Conservation (phyloP, 805 yeast species). For the Maudiozyma pseudohumilis region DNA sequence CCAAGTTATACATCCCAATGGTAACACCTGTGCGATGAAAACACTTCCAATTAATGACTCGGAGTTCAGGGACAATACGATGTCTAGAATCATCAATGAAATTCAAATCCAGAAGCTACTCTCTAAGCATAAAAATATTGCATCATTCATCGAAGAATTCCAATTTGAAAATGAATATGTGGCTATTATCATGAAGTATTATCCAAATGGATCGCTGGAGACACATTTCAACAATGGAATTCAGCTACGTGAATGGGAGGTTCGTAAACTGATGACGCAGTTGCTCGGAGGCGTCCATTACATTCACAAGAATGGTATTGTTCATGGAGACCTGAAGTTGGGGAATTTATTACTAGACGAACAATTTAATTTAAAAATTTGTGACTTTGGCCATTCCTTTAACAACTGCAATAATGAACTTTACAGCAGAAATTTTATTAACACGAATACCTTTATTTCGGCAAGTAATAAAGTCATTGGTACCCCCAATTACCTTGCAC, state of each 20-base stretch:
- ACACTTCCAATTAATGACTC: conserved; percentile 2
- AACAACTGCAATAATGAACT: conserved; percentile 57
- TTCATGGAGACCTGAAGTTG: conserved; percentile 11
- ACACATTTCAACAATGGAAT: neutral
- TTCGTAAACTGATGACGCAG: conserved; percentile 63
- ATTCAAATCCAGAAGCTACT: conserved; percentile 4
- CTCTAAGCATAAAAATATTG: neutral
- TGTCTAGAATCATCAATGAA: conserved; percentile 1
- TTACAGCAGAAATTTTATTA: conserved; percentile 45
- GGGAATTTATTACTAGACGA: conserved; percentile 57
- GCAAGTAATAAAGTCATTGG: conserved; percentile 36
- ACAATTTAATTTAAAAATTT: conserved; percentile 81
- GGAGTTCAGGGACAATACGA: neutral
- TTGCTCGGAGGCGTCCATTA: conserved; percentile 86
- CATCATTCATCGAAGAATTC: conserved; percentile 2
- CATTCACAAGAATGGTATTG: conserved; percentile 63
- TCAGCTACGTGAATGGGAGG: conserved; percentile 4
- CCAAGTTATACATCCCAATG: conserved; percentile 4
- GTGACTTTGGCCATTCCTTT: conserved; percentile 40
- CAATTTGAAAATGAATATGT: conserved; percentile 2
- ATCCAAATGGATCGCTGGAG: conserved; percentile 1
- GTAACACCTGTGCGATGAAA: conserved; percentile 3
- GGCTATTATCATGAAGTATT: conserved; percentile 2
- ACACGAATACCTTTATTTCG: conserved; percentile 31
- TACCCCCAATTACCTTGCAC: conserved; percentile 95